Base-by-base conservation (phyloP, 2,329 filamentous ascomycete species). In the Davidsoniella neocaledoniae region DNA sequence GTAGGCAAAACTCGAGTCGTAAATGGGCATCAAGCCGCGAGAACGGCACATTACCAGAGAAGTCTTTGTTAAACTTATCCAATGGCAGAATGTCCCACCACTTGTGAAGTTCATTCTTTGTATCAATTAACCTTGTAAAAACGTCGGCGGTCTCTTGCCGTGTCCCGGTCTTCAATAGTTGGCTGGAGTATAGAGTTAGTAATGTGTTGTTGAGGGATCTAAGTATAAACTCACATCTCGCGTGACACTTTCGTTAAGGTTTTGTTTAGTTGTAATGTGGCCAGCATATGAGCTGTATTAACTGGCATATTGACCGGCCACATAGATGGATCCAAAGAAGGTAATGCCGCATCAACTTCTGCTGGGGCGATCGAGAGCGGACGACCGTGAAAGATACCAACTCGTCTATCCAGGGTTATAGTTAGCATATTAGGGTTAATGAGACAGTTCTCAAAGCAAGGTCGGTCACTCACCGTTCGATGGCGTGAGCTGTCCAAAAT, bases 401-500 rank as follows among this genome's bases (percentile, higher is more conserved):
- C 70, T 42, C 72, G 68, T 52, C 71, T 73, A 40, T 36, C 19
- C 56, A 45, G 57, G 8, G 42, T 43, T 12, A 49, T 12, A 33
- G 29, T 40, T 29, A 44, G 23, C 12, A 7, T 12, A 33, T 4
- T 9, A 12, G 29, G 29, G 8, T 33, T 33, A 9, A 4, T 4
- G 8, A 12, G 8, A 12, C 29, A 3, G 12, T 16, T 8, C 2
- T 4, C 25, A 16, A 7, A 43, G 7, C 23, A 5, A 4, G 10
- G 23, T 14, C 42, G 21, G 4, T 23, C 12, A 43, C 62, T 43
- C 59, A 73, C 70, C 71, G 73, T 55, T 77, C 74, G 23, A 73
- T 69, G 0, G 71, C 73, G 55, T 75, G 76, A 0, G 67, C 66
- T 3, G 71, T 74, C 73, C 73, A 76, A 64, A 73, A 76, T 7